phyloP scores from a whole-genome alignment of 495 filamentous ascomycete species.

The Thermothielavioides terrestris region DNA sequence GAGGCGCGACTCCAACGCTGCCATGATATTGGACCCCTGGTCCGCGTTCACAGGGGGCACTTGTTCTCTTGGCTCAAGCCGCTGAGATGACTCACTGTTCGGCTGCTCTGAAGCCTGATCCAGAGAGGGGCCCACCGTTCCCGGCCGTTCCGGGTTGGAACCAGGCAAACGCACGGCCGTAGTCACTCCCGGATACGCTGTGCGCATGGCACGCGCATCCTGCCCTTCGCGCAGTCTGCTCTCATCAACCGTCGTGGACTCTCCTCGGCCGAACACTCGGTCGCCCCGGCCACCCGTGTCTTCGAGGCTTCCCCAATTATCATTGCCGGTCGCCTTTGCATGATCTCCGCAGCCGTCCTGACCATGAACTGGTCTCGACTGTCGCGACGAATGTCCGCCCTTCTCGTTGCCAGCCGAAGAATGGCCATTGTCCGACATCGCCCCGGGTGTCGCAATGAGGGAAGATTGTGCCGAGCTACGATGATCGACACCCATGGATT shows the following conservation, averaged over 20 bases:
- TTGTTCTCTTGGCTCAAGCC: neutral
- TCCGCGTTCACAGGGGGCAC: neutral
- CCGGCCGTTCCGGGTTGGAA: neutral
- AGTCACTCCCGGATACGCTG: conserved; percentile 17
- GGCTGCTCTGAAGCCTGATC: neutral
- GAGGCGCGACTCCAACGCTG: conserved; percentile 19
- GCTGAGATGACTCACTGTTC: neutral
- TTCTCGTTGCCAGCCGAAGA: neutral
- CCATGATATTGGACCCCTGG: conserved; percentile 10
- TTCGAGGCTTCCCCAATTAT: conserved; percentile 8
- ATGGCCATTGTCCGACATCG: conserved; percentile 2
- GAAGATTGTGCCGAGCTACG: neutral
- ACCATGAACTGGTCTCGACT: neutral
- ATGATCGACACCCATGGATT: neutral
- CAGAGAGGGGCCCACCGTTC: neutral
- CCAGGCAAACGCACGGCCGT: conserved; percentile 7
- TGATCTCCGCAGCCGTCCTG: neutral
- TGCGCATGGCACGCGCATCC: conserved; percentile 26
- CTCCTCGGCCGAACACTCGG: conserved; percentile 14
- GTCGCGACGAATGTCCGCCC: conserved; percentile 4
- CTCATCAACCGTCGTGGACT: conserved; percentile 18
- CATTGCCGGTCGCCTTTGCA: conserved; percentile 2
- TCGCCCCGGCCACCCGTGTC: neutral
- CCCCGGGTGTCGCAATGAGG: neutral
- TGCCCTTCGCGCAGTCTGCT: conserved; percentile 22